Evolutionary conservation across 345 rosid species (phyloP).

Genomic region (Linum tenue): DNA sequence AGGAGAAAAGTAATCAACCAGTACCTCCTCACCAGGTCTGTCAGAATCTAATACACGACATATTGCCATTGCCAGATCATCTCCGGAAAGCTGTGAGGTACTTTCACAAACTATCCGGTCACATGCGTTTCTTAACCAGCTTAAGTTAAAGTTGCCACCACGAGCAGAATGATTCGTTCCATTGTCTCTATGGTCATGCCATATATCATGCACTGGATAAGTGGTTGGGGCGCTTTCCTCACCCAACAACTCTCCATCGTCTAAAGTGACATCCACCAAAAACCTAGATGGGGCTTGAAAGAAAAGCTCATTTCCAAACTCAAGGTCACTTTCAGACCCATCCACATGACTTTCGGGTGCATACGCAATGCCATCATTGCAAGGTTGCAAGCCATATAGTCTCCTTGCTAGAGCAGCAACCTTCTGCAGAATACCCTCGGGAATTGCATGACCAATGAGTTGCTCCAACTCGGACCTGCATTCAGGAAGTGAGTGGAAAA

Average conservation of each 20-base stretch:
- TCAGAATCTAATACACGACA: constrained; percentile 83
- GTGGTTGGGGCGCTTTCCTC: constrained; percentile 30
- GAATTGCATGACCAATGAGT: constrained; percentile 52
- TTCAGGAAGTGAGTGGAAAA: background rate
- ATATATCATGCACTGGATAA: constrained; percentile 35
- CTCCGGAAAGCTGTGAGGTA: constrained; percentile 69
- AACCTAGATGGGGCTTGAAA: constrained; percentile 74
- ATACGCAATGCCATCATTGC: constrained; percentile 20
- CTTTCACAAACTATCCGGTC: constrained; percentile 53
- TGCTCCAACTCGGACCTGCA: constrained; percentile 70
- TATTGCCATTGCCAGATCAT: constrained; percentile 89
- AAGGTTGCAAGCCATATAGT: constrained; percentile 54
- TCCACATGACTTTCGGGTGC: constrained; percentile 27
- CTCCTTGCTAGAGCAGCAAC: constrained; percentile 47
- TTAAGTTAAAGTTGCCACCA: constrained; percentile 43
- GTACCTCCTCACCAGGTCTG: constrained; percentile 94
- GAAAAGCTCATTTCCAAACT: constrained; percentile 73
- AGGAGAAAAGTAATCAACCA: constrained; percentile 13
- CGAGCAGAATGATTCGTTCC: constrained; percentile 24
- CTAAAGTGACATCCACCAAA: constrained; percentile 54
- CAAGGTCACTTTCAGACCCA: constrained; percentile 35
- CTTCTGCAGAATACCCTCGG: constrained; percentile 39
- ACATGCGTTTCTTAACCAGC: constrained; percentile 85
- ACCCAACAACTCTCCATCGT: constrained; percentile 35
- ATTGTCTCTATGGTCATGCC: constrained; percentile 35